Evolutionary conservation across 441 rosid genomes (phyloP).

Genomic region (Francoa sonchifolia): DNA sequence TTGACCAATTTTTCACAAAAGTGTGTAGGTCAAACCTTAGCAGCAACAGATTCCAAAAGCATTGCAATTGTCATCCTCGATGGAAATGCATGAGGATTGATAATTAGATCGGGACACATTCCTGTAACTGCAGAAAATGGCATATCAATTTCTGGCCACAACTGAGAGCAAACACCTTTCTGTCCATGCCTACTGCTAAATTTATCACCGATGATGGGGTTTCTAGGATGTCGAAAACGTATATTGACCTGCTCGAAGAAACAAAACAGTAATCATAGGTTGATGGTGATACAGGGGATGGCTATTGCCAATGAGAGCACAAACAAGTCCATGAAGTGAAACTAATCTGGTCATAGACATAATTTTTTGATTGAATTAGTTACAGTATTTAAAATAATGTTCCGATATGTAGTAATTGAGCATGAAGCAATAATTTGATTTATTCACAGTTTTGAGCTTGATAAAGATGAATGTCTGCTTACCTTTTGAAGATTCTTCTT

Average conservation of each 20-base stretch:
- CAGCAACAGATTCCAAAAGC: constrained; percentile 96
- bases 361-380: too few relatives aligned
- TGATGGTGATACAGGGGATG: too few relatives aligned
- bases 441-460: too few relatives aligned
- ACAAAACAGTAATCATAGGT: neutral
- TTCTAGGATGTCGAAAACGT: constrained; percentile 85
- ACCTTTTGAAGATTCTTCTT: constrained; percentile 70
- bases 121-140: constrained; percentile 91
- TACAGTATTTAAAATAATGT: too few relatives aligned
- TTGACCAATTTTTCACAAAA: too few relatives aligned
- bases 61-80: constrained; percentile 96
- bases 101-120: constrained; percentile 96
- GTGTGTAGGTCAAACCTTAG: constrained; percentile 70
- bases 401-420: too few relatives aligned
- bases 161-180: constrained; percentile 96
- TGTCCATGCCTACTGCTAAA: constrained; percentile 99
- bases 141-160: constrained; percentile 97
- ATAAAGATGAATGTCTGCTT: constrained; percentile 15
- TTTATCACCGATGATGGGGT: constrained; percentile 91
- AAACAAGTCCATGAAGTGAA: too few relatives aligned
- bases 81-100: constrained; percentile 98
- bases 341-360: too few relatives aligned
- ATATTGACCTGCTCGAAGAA: constrained; percentile 51
- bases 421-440: too few relatives aligned
- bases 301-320: too few relatives aligned